Conservation (phyloP, 2,329 filamentous ascomycete species). For the Pyricularia pennisetigena region DNA sequence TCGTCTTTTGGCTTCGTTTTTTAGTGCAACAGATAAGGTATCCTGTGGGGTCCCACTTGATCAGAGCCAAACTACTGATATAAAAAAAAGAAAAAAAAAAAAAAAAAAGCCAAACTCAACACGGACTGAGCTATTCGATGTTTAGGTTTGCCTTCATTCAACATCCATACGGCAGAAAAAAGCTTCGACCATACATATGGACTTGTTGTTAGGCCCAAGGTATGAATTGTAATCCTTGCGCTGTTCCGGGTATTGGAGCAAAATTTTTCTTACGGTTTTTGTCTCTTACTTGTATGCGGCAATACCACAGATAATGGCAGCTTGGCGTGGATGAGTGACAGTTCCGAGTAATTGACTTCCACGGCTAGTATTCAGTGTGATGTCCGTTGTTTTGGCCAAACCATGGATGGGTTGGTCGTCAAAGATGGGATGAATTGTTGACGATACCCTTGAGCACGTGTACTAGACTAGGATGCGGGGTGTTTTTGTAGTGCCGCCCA, state of each 20-base stretch:
- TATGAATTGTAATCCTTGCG: not conserved
- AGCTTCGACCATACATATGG: not conserved
- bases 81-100: not conserved
- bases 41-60: not conserved
- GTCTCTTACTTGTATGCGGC: not conserved
- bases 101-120: not conserved
- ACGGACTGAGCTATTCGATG: not conserved
- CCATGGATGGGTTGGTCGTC: not conserved
- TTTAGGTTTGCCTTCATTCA: not conserved
- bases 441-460: not conserved
- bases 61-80: not conserved
- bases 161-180: not conserved
- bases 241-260: not conserved
- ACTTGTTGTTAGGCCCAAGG: too few species aligned
- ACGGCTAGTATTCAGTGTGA: not conserved
- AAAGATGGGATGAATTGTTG: not conserved
- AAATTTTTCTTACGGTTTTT: not conserved
- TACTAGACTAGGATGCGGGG: not conserved
- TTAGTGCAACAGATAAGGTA: too few species aligned
- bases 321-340: not conserved
- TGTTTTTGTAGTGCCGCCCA: not conserved
- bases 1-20: too few species aligned
- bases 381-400: not conserved
- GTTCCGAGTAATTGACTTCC: not conserved
- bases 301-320: too few species aligned